Evolutionary conservation across 805 yeast species (phyloP).

Genomic region (Metschnikowia koreensis): DNA sequence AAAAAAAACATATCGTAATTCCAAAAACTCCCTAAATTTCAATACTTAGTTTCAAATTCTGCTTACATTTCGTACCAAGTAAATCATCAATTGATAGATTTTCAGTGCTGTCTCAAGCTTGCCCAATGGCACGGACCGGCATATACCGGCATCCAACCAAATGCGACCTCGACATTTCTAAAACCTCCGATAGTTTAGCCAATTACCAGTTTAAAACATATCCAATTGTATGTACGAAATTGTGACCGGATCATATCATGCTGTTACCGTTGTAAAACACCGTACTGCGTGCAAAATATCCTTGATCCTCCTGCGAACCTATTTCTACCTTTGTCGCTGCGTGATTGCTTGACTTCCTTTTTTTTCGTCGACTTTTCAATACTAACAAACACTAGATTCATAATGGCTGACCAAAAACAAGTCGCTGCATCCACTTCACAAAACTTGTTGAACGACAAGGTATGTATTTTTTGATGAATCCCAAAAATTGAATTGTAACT

Average conservation of each 20-base stretch:
- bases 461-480: conserved; percentile 18
- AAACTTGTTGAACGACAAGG: conserved; percentile 60
- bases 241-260: background rate
- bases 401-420: conserved; percentile 35
- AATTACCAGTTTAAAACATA: background rate
- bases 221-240: conserved; percentile 3
- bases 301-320: too few species aligned
- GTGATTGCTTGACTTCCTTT: background rate
- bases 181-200: background rate
- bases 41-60: too few species aligned
- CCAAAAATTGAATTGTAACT: background rate
- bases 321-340: background rate
- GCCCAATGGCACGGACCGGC: conserved; percentile 2
- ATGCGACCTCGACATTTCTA: conserved; percentile 11
- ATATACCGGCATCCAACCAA: conserved; percentile 6
- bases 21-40: too few species aligned
- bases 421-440: conserved; percentile 43
- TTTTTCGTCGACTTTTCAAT: conserved; percentile 5
- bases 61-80: too few species aligned
- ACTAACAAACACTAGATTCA: conserved; percentile 15
- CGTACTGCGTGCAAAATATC: too few species aligned
- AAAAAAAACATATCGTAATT: too few species aligned
- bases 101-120: background rate
- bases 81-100: background rate
- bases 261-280: background rate